Conservation (phyloP, 2,329 filamentous ascomycete species). For the Scopulariopsis brevicaulis region DNA sequence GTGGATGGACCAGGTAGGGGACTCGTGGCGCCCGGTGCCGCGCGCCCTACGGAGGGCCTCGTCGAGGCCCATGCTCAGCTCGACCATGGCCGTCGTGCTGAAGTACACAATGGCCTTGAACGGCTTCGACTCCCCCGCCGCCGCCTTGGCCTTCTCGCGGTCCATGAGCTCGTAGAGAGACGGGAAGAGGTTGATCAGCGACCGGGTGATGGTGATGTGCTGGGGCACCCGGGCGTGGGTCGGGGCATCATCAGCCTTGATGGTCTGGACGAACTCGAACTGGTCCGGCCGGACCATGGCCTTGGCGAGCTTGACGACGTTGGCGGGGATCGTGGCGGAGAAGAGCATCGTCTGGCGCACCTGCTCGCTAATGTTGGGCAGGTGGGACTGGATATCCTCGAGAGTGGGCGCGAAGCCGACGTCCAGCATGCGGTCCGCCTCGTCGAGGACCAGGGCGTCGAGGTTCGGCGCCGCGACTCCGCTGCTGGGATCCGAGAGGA, state of each 20-base stretch:
- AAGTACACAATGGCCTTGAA: slow-evolving; percentile 98
- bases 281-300: slow-evolving; percentile 64
- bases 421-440: slow-evolving; percentile 97
- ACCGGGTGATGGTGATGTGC: slow-evolving; percentile 52
- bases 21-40: background rate
- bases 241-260: slow-evolving; percentile 66
- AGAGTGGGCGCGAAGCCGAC: slow-evolving; percentile 70
- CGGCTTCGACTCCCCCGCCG: slow-evolving; percentile 32
- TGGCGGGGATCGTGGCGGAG: slow-evolving; percentile 80
- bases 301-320: slow-evolving; percentile 72
- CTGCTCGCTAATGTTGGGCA: slow-evolving; percentile 53
- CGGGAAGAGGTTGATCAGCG: slow-evolving; percentile 68
- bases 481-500: slow-evolving; percentile 54
- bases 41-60: slow-evolving; percentile 1
- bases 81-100: slow-evolving; percentile 64
- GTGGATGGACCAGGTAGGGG: slow-evolving; percentile 57
- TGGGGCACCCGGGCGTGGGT: slow-evolving; percentile 84
- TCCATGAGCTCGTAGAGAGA: slow-evolving; percentile 65
- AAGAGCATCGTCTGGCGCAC: slow-evolving; percentile 88
- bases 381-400: slow-evolving; percentile 41
- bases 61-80: slow-evolving; percentile 46
- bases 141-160: slow-evolving; percentile 36
- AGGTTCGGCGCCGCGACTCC: slow-evolving; percentile 66
- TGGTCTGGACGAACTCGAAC: slow-evolving; percentile 87
- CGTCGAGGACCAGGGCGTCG: slow-evolving; percentile 87